Base-by-base conservation (phyloP, 345 rosid species). In the Bretschneidera sinensis region DNA sequence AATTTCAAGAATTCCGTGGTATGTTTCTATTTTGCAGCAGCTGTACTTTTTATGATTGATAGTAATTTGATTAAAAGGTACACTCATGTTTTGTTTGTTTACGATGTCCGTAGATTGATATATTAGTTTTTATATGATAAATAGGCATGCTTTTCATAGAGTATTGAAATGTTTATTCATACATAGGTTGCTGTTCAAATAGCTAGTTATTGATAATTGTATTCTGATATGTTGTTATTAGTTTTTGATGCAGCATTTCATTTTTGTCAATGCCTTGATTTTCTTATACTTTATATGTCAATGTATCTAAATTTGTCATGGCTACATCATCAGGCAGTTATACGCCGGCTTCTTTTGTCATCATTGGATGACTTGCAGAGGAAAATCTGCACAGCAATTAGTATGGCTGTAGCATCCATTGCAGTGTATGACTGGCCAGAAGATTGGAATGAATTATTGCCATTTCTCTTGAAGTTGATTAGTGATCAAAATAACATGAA, bases 401-500 rank as follows among this genome's bases (percentile, higher is more conserved):
- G 98, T 63, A 81, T 92, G 91, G 96, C 91, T 69, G 75, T 87
- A 61, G 88, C 94, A 19, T 78, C 97, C 16, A 68, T 85, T 67
- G 97, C 94, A 10, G 78, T 60, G 19, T 78, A 84, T 77, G 98
- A 92, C 68, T 92, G 97, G 98, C 97, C 96, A 34, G 96, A 92
- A 71, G 84, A 78, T 55, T 89, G 98, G 96, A 88, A 88, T 68
- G 88, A 92, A 54, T 75, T 92, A 53, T 64, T 87, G 67, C 97
- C 96, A 15, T 76, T 78, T 72, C 89, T 92, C 71, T 52, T 92
- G 78, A 77, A 70, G 78, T 71, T 87, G 75, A 81, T 89, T 65
- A 73, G 62, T 24, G 85, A 89, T 74, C 89, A 73, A 66, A 78
- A 54, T 53, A 77, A 82, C 73, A 62, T 74, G 77, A 84, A 76